Percentiles rank a stretch among this genome's conserved stretches.
phyloP scores from a whole-genome alignment of 192 early-diverging fungal genomes.

The Linnemannia schmuckeri region DNA sequence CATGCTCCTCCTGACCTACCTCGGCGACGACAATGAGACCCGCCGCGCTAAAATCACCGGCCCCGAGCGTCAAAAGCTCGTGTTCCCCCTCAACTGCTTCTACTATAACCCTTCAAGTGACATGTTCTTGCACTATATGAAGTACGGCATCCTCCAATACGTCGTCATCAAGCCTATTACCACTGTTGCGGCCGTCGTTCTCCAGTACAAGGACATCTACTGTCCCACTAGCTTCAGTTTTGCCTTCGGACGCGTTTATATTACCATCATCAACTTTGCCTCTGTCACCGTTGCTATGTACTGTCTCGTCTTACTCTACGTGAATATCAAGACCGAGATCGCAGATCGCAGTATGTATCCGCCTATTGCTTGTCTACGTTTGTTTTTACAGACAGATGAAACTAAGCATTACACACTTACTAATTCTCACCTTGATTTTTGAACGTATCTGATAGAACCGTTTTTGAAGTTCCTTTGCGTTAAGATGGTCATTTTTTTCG shows the following conservation, averaged over 20 bases:
- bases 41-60: conserved; percentile 62
- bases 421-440: neutral
- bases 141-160: conserved; percentile 80
- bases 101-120: conserved; percentile 69
- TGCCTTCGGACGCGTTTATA: conserved; percentile 75
- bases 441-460: conserved; percentile 26
- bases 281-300: conserved; percentile 78
- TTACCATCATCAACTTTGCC: conserved; percentile 72
- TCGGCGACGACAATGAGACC: conserved; percentile 60
- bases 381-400: neutral
- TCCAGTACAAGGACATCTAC: conserved; percentile 70
- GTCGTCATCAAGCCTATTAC: conserved; percentile 71
- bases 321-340: conserved; percentile 71
- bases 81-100: conserved; percentile 74
- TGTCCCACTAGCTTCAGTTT: conserved; percentile 71
- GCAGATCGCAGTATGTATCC: conserved; percentile 61
- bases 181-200: conserved; percentile 72
- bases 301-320: conserved; percentile 72
- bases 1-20: conserved; percentile 75
- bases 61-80: conserved; percentile 62
- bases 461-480: conserved; percentile 59
- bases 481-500: conserved; percentile 59
- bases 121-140: conserved; percentile 69
- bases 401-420: neutral
- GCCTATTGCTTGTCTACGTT: conserved; percentile 9